These are phyloP conservation scores for Didymella sp. DNA, from an alignment of 2,329 filamentous ascomycete species.

Conservation along the genomic window DNA sequence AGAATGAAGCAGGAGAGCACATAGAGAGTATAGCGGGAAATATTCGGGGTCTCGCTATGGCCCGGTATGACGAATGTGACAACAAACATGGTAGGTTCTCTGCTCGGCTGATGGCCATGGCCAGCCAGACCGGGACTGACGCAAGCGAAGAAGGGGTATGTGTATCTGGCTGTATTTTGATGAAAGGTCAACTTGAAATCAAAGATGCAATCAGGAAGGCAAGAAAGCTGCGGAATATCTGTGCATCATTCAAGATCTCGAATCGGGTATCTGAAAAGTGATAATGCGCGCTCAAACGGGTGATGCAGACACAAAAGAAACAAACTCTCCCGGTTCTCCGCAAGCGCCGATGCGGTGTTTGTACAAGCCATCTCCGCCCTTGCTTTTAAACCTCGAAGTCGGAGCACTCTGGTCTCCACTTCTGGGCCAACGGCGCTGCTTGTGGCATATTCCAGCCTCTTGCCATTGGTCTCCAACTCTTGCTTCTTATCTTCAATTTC, in stretches of 20 bases:
- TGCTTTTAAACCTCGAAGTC: not conserved
- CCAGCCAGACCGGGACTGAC: too few species aligned
- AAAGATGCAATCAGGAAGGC: not conserved
- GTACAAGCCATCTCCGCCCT: not conserved
- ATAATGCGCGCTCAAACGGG: constrained; percentile 18
- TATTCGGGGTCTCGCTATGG: too few species aligned
- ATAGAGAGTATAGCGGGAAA: too few species aligned
- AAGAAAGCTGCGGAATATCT: constrained; percentile 7
- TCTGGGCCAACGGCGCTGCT: not conserved
- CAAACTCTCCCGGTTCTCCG: not conserved
- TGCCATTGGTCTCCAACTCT: not conserved
- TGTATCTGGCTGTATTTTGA: not conserved
- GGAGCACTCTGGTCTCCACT: not conserved
- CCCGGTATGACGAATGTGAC: too few species aligned
- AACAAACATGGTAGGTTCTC: too few species aligned
- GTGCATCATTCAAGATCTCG: constrained; percentile 16
- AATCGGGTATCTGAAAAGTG: constrained; percentile 17
- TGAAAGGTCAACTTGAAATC: not conserved
- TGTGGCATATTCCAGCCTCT: not conserved
- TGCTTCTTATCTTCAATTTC: not conserved
- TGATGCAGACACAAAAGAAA: constrained; percentile 10
- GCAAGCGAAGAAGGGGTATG: too few species aligned
- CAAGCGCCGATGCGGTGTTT: not conserved
- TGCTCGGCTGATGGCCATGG: too few species aligned
- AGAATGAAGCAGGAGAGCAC: too few species aligned